Conservation (phyloP, 2,329 filamentous ascomycete species). For the Fusarium marasasianum region DNA sequence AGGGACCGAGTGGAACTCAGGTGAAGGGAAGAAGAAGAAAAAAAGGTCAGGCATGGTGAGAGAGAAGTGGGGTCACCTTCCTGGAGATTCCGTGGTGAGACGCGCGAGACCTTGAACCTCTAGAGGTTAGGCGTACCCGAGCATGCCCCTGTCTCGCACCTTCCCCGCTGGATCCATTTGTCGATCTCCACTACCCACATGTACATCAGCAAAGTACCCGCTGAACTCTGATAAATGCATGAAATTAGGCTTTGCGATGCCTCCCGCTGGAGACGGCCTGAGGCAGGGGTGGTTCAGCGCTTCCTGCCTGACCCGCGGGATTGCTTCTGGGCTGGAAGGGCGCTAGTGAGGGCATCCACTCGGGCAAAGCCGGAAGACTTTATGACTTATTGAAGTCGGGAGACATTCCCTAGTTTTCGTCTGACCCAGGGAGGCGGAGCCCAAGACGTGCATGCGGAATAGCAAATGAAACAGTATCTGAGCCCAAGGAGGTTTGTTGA, state of each 20-base stretch:
- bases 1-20: constrained; percentile 28
- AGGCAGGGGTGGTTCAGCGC: constrained; percentile 10
- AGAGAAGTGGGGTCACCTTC: constrained; percentile 22
- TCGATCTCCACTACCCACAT: constrained; percentile 10
- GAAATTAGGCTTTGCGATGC: constrained; percentile 6
- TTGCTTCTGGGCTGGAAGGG: constrained; percentile 25
- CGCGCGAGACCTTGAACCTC: constrained; percentile 42
- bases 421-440: constrained; percentile 34
- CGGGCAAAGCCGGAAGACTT: constrained; percentile 40
- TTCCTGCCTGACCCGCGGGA: constrained; percentile 37
- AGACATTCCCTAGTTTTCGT: constrained; percentile 36
- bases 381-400: constrained; percentile 38
- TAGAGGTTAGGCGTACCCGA: constrained; percentile 46
- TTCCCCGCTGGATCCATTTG: constrained; percentile 23
- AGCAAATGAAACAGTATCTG: constrained; percentile 19
- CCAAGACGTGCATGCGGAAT: neutral
- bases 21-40: neutral
- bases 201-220: neutral
- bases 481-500: constrained; percentile 3
- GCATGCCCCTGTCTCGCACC: constrained; percentile 25
- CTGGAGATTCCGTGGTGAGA: constrained; percentile 41
- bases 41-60: constrained; percentile 27
- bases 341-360: constrained; percentile 35
- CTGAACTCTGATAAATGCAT: constrained; percentile 28
- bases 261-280: constrained; percentile 10